Evolutionary conservation across 768 basidiomycete species (phyloP).

Genomic region (Serendipita sp.): DNA sequence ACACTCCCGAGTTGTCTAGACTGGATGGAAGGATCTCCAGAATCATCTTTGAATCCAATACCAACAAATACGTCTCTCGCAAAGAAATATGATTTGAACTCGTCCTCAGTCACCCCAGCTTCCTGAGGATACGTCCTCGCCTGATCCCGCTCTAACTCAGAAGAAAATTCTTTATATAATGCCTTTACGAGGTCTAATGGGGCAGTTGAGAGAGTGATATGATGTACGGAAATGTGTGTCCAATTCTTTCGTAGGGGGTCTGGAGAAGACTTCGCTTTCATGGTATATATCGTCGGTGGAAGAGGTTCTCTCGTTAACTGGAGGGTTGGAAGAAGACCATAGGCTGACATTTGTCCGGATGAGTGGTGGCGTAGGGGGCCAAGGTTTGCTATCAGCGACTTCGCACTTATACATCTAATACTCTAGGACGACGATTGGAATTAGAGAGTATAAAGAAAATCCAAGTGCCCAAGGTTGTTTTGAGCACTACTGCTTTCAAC

Average conservation of each 20-base stretch:
- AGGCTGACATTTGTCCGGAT: background rate
- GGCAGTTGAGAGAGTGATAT: slow-evolving; percentile 30
- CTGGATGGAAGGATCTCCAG: slow-evolving; percentile 10
- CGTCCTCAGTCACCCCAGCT: slow-evolving; percentile 27
- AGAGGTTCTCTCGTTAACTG: background rate
- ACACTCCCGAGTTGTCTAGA: slow-evolving; percentile 18
- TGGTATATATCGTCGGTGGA: background rate
- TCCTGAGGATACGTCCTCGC: slow-evolving; percentile 69
- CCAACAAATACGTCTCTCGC: slow-evolving; percentile 61
- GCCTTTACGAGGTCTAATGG: slow-evolving; percentile 41
- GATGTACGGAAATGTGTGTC: slow-evolving; percentile 30
- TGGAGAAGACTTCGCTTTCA: too few relatives aligned
- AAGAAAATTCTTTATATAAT: slow-evolving; percentile 46
- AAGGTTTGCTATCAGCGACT: too few relatives aligned
- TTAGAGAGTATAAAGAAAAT: too few relatives aligned
- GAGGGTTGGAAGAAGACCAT: background rate
- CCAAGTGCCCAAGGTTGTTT: too few relatives aligned
- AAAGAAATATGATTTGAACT: slow-evolving; percentile 65
- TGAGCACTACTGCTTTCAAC: too few relatives aligned
- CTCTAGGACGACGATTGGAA: too few relatives aligned
- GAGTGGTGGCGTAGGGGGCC: too few relatives aligned
- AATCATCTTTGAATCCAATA: slow-evolving; percentile 20
- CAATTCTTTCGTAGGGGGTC: background rate
- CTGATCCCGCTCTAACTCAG: slow-evolving; percentile 54
- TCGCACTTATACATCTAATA: too few relatives aligned